Evolutionary conservation across 495 filamentous ascomycete species (phyloP), one percentile per base, ranked within the genome.

Genomic region (Apodospora peruviana): DNA sequence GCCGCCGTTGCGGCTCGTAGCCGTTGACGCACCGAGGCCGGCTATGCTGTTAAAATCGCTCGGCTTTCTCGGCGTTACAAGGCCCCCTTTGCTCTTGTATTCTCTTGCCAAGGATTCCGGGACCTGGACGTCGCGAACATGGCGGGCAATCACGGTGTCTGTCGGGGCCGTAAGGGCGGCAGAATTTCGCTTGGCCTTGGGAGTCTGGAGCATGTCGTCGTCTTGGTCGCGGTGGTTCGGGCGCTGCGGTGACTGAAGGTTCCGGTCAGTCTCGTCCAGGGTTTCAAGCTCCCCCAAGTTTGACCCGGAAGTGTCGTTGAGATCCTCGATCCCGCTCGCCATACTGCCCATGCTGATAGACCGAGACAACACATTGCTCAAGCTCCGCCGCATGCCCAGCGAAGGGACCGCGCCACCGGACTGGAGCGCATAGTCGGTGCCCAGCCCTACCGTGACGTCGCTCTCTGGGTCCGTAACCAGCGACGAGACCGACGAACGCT

Each of bases 261-360:
- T 66, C 44, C 57, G 66, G 21, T 76, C 65, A 4, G 55, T 59
- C 52, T 70, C 73, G 45, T 63, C 62, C 70, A 55, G 89, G 55
- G 59, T 75, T 70, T 49, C 78, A 62, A 68, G 82, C 76, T 19
- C 68, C 59, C 48, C 47, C n/a, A 57, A 57, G 4, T 18, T 29
- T 11, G 58, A 51, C 1, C 66, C 57, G 49, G 60, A 63, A 25
- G 74, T 77, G 44, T 90, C 88, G 44, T 81, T 81, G 48, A 83
- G 77, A 16, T 84, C 85, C 18, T 91, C 91, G 19, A 95, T 79
- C 1, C 88, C 90, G 14, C 90, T 96, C n/a, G 87, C 88, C 73
- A 96, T 90, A 56, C 91, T 96, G 10, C 93, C 93, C 45, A 97
- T 78, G 61, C 91, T 96, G 27, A 90, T 84, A 10, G 90, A 82